Evolutionary conservation across 768 basidiomycete species (phyloP), one percentile per base, ranked within the genome.

Genomic region (Auricularia heimuer): DNA sequence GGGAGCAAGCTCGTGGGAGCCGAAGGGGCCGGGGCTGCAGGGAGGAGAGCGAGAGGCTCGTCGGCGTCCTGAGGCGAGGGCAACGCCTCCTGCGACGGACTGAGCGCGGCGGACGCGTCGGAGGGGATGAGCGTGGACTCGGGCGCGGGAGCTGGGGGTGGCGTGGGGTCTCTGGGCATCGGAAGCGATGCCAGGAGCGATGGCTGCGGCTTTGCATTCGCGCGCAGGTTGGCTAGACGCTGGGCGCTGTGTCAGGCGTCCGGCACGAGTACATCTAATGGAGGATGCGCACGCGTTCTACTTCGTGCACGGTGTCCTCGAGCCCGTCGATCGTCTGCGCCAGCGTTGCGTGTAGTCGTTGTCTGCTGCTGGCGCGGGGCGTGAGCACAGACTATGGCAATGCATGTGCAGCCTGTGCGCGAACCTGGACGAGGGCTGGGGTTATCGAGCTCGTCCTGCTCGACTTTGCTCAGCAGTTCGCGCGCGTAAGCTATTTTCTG

Each of bases 161-260:
- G 66, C 6, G 47, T 63, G 16, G 67, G 21, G n/a, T 63, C 33
- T 14, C 70, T 61, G 3, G 86, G 82, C 4, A 79, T 66, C 1
- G 85, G 84, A 39, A 88, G 73, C 1, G 75, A 77, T 0, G 84
- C 78, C n/a, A 89, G 80, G 36, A 89, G 72, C 3, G 83, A 63
- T 16, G 44, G 45, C 8, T 36, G 34, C 6, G 33, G 34, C n/a
- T 61, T 37, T n/a, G 42, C 21, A 33, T 24, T 65, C 62, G n/a
- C 34, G 56, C 24, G 29, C 44, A 62, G 61, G 42, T 34, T 21
- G 35, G 12, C 56, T 29, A 24, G 24, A 37, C 47, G 54, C 61
- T 60, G 54, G 64, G 34, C 39, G 64, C 58, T 51, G 51, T 63
- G 62, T 33, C 18, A 58, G 62, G 29, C 29, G 29, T 29, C 29